A percentile compares a stretch with the other conserved stretches of the same genome.
These are phyloP conservation scores for Exserohilum rostratum DNA, from an alignment of 2,329 filamentous ascomycete species.

Conservation along the genomic window DNA sequence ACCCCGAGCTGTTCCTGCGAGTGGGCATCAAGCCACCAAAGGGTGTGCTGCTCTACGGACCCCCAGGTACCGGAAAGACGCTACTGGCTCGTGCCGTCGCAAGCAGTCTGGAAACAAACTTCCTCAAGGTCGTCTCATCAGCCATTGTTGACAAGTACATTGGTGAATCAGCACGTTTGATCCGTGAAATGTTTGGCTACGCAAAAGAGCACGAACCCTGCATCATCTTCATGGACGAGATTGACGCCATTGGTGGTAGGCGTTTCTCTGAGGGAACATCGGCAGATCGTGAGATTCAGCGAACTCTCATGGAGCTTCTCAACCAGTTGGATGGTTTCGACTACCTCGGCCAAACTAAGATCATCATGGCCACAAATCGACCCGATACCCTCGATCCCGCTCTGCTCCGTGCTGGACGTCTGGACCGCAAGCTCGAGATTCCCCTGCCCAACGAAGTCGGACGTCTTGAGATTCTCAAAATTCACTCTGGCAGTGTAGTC, in stretches of 20 bases:
- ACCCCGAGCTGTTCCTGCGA: constrained; percentile 94
- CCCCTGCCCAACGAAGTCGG: constrained; percentile 96
- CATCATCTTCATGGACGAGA: constrained; percentile 99
- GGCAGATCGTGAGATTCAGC: constrained; percentile 96
- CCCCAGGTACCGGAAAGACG: constrained; percentile 96
- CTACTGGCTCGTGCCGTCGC: constrained; percentile 92
- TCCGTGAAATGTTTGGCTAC: constrained; percentile 99
- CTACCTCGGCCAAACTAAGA: constrained; percentile 99
- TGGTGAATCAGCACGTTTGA: constrained; percentile 93
- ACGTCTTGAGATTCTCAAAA: constrained; percentile 95
- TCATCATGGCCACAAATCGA: constrained; percentile 99
- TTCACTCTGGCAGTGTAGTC: constrained; percentile 84
- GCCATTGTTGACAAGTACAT: constrained; percentile 99
- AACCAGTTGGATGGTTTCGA: constrained; percentile 99
- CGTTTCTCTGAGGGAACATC: constrained; percentile 97
- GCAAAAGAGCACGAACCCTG: constrained; percentile 99
- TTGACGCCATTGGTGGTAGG: constrained; percentile 96
- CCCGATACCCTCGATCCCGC: constrained; percentile 95
- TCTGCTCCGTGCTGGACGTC: constrained; percentile 85
- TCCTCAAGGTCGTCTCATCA: constrained; percentile 97
- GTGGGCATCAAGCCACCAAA: constrained; percentile 99
- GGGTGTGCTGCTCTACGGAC: constrained; percentile 93
- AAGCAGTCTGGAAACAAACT: constrained; percentile 96
- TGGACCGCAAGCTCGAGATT: constrained; percentile 98
- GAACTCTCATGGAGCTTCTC: constrained; percentile 96